Base-by-base conservation (phyloP, 75 land plant genomes). In the Pinus albicaulis region DNA sequence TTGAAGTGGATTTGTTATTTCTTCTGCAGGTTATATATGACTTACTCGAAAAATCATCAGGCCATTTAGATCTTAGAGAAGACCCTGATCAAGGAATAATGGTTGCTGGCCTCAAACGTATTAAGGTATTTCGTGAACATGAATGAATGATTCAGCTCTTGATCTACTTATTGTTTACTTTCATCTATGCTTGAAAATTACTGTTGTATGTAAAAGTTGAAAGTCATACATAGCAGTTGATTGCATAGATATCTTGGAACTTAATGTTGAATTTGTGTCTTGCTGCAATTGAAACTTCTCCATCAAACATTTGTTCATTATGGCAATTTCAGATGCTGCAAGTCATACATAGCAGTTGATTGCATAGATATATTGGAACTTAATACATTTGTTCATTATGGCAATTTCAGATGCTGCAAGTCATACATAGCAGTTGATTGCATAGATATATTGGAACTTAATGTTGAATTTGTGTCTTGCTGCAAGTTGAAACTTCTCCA, bases 51-150 rank as follows among this genome's bases (percentile, higher is more conserved):
- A 93, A 84, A 73, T 91, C 94, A 66, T 96, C 99, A 57, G 94
- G 89, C 5, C 99, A 93, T 80, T 82, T 96, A 79, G 99, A 96
- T 61, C 91, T 96, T 16, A 84, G 99, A 61, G 99, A 96, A 77
- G 99, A 96, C 79, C 98, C 99, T 41, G 92, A 86, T 74, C 91
- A 91, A 77, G 96, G 96, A 58, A 88, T 93, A 28, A 76, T 82
- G 28, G 99, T 96, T 70, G 94, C 99, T 84, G 99, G 99, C 72
- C 83, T 96, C 44, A 86, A 85, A 82, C 82, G 88, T 31, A 91
- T 96, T 69, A 90, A 95, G 92, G 98, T 95, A 61, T 7, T 68
- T 53, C 26, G 17, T 41, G 53, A 68, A 41, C 48, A 48, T 41
- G 11, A n/a, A 68, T 38, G 41, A 38, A 38, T 23, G 34, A 41